These are phyloP conservation scores for Solanum etuberosum DNA, from an alignment of 257 asterid species.

Conservation along the genomic window DNA sequence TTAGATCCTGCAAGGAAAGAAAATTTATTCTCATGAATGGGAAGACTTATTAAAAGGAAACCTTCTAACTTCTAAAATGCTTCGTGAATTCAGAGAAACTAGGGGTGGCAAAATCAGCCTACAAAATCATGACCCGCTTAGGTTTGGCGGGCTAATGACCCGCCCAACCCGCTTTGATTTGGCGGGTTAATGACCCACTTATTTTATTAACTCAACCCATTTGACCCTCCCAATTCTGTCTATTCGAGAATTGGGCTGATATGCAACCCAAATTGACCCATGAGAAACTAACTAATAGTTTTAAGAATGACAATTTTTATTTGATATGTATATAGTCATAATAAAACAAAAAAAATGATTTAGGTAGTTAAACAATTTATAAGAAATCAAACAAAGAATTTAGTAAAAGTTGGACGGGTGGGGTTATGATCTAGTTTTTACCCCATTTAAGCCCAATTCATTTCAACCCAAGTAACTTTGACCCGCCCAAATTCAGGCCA, in stretches of 20 bases:
- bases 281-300: not conserved
- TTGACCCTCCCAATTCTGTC: not conserved
- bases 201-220: not conserved
- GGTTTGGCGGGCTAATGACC: not conserved
- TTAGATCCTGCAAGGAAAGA: not conserved
- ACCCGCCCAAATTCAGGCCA: not conserved
- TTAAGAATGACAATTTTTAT: not conserved
- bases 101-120: not conserved
- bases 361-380: not conserved
- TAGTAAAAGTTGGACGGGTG: not conserved
- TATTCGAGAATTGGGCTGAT: not conserved
- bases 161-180: not conserved
- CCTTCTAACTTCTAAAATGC: not conserved
- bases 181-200: not conserved
- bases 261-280: not conserved
- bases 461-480: not conserved
- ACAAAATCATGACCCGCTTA: not conserved
- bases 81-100: not conserved
- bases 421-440: not conserved
- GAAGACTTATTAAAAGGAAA: not conserved
- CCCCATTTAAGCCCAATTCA: not conserved
- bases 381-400: not conserved
- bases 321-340: not conserved
- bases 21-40: not conserved
- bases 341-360: not conserved